Conservation (phyloP, 1,284 basidiomycete species). For the Macrocystidia cucumis region DNA sequence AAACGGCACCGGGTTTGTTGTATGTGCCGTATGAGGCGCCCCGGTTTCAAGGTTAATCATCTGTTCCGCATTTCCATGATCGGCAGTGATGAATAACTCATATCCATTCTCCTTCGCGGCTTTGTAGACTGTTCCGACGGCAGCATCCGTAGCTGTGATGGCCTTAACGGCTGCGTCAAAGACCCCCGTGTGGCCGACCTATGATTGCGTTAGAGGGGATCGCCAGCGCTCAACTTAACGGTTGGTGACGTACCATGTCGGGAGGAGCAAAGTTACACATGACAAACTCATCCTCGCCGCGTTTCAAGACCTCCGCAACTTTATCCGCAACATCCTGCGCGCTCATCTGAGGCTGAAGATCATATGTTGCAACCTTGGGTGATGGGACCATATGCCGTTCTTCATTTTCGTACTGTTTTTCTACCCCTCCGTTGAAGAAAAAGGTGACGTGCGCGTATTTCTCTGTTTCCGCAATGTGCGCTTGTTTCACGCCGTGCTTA, state of each 20-base stretch:
- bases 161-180: constrained; percentile 86
- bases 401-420: constrained; percentile 83
- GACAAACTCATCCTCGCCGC: constrained; percentile 73
- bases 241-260: constrained; percentile 62
- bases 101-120: constrained; percentile 83
- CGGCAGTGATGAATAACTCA: constrained; percentile 81
- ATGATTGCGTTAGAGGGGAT: constrained; percentile 1
- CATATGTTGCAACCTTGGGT: constrained; percentile 87
- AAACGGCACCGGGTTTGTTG: constrained; percentile 66
- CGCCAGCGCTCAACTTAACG: background rate
- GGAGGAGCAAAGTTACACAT: constrained; percentile 97
- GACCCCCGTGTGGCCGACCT: constrained; percentile 86
- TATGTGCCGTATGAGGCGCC: constrained; percentile 81
- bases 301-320: constrained; percentile 75
- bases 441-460: constrained; percentile 95
- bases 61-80: constrained; percentile 90
- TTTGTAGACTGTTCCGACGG: constrained; percentile 79
- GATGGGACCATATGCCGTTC: constrained; percentile 84
- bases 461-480: constrained; percentile 52
- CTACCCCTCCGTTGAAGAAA: constrained; percentile 94
- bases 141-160: constrained; percentile 76
- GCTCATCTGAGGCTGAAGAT: constrained; percentile 30
- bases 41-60: constrained; percentile 83
- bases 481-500: background rate
- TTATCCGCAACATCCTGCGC: constrained; percentile 82